These are phyloP conservation scores for Vanilla planifolia DNA, from an alignment of 106 monocot species.

Conservation along the genomic window DNA sequence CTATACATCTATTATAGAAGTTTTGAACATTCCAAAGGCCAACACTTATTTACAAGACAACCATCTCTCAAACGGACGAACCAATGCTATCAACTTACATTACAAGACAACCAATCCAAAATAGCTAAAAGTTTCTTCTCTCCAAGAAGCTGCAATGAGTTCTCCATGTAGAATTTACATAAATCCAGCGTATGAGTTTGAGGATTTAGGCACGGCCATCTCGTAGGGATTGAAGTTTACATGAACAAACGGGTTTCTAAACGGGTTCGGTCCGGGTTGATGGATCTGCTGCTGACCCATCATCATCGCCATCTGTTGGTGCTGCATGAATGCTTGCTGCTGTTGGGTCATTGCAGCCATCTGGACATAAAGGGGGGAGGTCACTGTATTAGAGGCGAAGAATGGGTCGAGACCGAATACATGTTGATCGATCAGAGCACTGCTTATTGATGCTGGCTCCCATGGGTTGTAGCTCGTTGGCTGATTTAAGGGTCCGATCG, in stretches of 20 bases:
- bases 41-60: neutral
- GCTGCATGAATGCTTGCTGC: constrained; percentile 79
- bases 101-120: neutral
- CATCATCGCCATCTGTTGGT: constrained; percentile 72
- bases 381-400: constrained; percentile 43
- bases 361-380: constrained; percentile 68
- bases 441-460: constrained; percentile 35
- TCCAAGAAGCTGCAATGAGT: neutral
- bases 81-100: neutral
- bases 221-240: constrained; percentile 33
- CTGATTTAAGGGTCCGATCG: constrained; percentile 52
- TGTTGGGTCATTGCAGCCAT: constrained; percentile 92
- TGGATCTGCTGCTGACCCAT: constrained; percentile 31
- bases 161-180: constrained; percentile 20
- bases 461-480: constrained; percentile 82
- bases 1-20: no score
- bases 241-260: neutral
- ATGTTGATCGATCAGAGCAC: constrained; percentile 28
- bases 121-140: neutral
- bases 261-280: constrained; percentile 51
- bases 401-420: constrained; percentile 50
- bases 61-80: neutral
- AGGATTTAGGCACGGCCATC: constrained; percentile 28
- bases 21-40: neutral
- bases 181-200: constrained; percentile 47